Conservation (phyloP, 2,329 filamentous ascomycete species). For the Fusarium xyrophilum region DNA sequence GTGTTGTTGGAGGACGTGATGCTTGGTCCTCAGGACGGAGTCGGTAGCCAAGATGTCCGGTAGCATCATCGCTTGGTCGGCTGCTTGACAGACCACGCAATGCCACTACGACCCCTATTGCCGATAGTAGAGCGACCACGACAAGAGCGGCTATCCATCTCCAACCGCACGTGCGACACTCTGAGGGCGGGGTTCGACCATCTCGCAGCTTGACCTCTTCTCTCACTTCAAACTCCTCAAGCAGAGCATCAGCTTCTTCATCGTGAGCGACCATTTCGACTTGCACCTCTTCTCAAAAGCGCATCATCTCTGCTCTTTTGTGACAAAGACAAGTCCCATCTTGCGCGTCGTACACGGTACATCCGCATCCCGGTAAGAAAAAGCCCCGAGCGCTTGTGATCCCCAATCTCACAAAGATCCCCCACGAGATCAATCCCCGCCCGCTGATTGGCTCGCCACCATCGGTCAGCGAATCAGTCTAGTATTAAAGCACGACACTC, state of each 20-base stretch:
- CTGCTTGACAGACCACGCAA: rapidly evolving
- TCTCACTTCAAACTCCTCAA: neutral
- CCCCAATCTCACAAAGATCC: neutral
- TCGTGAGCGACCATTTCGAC: slow-evolving; percentile 9
- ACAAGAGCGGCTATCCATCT: neutral
- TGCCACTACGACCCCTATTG: neutral
- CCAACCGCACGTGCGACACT: neutral
- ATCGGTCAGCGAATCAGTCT: neutral
- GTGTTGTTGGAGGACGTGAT: neutral
- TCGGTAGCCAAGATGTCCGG: neutral
- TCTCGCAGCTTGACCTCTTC: neutral
- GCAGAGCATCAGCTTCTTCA: slow-evolving; percentile 9
- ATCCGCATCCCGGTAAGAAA: neutral
- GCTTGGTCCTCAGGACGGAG: neutral
- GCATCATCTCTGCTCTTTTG: neutral
- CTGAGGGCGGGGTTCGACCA: neutral
- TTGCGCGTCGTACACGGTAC: slow-evolving; percentile 4
- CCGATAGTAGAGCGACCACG: neutral
- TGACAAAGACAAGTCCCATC: neutral
- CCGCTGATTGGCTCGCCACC: neutral
- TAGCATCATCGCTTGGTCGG: rapidly evolving
- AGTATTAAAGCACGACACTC: neutral
- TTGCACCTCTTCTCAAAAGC: neutral
- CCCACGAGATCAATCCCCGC: slow-evolving; percentile 9
- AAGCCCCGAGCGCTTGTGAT: neutral